Evolutionary conservation across 805 yeast species (phyloP).

Genomic region (Ogataea paraovalis): DNA sequence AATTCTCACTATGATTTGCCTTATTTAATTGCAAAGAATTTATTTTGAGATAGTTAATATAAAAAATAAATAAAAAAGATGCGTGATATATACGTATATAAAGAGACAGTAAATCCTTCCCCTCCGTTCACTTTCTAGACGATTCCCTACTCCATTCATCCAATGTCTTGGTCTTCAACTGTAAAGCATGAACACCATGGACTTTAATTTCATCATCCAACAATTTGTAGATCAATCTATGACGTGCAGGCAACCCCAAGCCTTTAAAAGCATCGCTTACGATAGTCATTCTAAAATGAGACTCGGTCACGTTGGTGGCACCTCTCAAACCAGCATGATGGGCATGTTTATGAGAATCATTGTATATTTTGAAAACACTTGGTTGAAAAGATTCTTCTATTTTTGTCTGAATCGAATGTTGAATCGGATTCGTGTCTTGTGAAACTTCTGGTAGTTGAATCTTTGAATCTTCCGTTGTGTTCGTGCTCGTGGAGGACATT

Average conservation of each 20-base stretch:
- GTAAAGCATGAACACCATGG: conserved; percentile 84
- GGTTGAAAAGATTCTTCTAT: conserved; percentile 42
- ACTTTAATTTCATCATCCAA: conserved; percentile 67
- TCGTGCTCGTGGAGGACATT: neutral
- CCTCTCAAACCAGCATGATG: conserved; percentile 81
- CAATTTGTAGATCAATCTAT: conserved; percentile 65
- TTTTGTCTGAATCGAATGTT: conserved; percentile 42
- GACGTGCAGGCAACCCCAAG: conserved; percentile 66
- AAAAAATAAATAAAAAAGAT: no score
- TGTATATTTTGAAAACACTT: conserved; percentile 46
- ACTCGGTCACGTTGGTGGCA: conserved; percentile 67
- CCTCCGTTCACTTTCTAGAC: neutral
- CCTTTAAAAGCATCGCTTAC: conserved; percentile 69
- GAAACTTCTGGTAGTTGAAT: conserved; percentile 2
- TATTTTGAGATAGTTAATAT: no score
- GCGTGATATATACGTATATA: no score
- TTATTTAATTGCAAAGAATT: no score
- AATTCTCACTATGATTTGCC: no score
- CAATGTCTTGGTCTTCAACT: conserved; percentile 75
- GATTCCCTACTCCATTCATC: conserved; percentile 40
- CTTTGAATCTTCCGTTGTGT: neutral
- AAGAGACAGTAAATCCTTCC: no score
- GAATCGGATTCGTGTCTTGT: conserved; percentile 43
- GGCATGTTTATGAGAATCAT: conserved; percentile 85
- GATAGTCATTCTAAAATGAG: conserved; percentile 75